Evolutionary conservation across 495 filamentous ascomycete species (phyloP).

Genomic region (Amniculicola lignicola): DNA sequence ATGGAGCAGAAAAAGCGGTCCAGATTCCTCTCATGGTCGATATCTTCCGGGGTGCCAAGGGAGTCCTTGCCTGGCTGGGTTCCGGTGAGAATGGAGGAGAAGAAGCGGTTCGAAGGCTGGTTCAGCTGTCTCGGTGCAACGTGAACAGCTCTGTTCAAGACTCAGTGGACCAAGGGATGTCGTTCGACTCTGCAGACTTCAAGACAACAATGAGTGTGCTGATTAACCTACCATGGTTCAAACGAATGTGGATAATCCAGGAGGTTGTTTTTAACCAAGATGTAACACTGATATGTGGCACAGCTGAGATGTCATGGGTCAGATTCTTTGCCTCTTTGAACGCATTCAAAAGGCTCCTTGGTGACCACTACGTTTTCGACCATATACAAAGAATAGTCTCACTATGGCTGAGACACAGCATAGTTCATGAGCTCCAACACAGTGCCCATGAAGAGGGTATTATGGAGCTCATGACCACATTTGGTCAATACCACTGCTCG

Average conservation of each 20-base stretch:
- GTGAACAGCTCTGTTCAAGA: not conserved
- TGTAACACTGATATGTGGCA: not conserved
- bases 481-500: not conserved
- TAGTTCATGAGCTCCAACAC: no score
- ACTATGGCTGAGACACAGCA: no score
- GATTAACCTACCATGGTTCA: constrained; percentile 2
- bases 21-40: constrained; percentile 36
- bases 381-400: no score
- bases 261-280: constrained; percentile 8
- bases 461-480: no score
- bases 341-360: no score
- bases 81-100: not conserved
- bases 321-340: not conserved
- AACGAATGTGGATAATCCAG: constrained; percentile 15
- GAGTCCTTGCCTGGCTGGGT: constrained; percentile 38
- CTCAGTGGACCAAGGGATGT: not conserved
- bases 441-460: no score
- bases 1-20: constrained; percentile 31
- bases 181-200: not conserved
- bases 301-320: not conserved
- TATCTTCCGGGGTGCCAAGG: constrained; percentile 33
- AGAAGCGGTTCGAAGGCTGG: not conserved
- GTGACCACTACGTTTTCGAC: no score
- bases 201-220: not conserved
- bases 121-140: not conserved